These are phyloP conservation scores for Sugiyamaella mastotermitis DNA, from an alignment of 805 yeast genomes.

Conservation along the genomic window DNA sequence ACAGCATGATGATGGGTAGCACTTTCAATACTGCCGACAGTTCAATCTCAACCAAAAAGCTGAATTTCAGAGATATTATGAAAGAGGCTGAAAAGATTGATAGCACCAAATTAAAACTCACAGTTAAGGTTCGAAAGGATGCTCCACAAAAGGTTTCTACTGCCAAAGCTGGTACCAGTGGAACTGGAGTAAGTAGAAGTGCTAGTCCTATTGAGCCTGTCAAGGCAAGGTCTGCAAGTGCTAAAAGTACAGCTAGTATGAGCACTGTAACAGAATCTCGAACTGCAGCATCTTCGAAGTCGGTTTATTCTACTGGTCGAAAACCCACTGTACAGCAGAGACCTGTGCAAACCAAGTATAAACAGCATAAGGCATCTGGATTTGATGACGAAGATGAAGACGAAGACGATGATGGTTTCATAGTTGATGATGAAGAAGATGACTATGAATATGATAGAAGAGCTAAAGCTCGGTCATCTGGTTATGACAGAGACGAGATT, in stretches of 20 bases:
- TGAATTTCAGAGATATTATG: slow-evolving; percentile 64
- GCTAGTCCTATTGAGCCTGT: neutral
- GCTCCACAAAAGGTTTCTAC: slow-evolving; percentile 22
- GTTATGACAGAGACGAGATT: slow-evolving; percentile 78
- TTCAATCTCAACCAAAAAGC: slow-evolving; percentile 26
- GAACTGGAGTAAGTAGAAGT: neutral
- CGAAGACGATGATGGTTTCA: slow-evolving; percentile 48
- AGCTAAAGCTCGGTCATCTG: slow-evolving; percentile 29
- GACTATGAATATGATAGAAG: slow-evolving; percentile 24
- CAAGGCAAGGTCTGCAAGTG: neutral
- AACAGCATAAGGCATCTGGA: no score
- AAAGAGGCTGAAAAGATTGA: slow-evolving; percentile 60
- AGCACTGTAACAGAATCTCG: no score
- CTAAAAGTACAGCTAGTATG: no score
- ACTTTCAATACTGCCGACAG: slow-evolving; percentile 12
- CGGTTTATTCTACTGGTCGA: no score
- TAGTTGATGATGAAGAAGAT: slow-evolving; percentile 52
- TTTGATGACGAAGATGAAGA: slow-evolving; percentile 32
- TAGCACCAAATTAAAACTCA: slow-evolving; percentile 39
- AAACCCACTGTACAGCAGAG: neutral
- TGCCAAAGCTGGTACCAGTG: slow-evolving; percentile 29
- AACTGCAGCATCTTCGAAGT: neutral
- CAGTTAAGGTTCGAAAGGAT: slow-evolving; percentile 30
- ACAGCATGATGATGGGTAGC: neutral
- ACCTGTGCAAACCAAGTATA: neutral